These are phyloP conservation scores for Phytophthora brassicae DNA, from an alignment of 352 stramenopile species.

Conservation along the genomic window DNA sequence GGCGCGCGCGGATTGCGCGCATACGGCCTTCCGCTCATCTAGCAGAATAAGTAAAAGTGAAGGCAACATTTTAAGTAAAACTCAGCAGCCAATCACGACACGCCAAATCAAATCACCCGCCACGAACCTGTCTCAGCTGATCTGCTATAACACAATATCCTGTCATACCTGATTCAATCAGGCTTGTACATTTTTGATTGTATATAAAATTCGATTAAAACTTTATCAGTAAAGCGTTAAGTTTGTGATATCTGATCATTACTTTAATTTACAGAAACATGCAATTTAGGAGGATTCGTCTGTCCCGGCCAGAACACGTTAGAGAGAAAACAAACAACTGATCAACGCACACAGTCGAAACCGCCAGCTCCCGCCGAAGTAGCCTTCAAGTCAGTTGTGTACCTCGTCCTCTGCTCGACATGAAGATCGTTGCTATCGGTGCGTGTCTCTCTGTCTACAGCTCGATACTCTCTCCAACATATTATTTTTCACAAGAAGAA, in stretches of 20 bases:
- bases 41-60: conserved; percentile 5
- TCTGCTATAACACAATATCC: too few relatives aligned
- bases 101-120: conserved; percentile 10
- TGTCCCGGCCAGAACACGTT: conserved; percentile 20
- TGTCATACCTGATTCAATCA: too few relatives aligned
- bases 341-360: conserved; percentile 30
- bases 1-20: conserved; percentile 52
- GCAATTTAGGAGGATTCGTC: not conserved
- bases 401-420: conserved; percentile 18
- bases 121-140: not conserved
- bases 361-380: conserved; percentile 23
- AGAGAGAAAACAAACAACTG: conserved; percentile 30
- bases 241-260: too few relatives aligned
- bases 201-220: too few relatives aligned
- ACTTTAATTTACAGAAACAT: too few relatives aligned
- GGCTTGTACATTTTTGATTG: too few relatives aligned
- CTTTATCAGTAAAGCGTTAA: too few relatives aligned
- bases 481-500: too few relatives aligned
- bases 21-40: conserved; percentile 77
- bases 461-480: too few relatives aligned
- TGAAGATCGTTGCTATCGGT: conserved; percentile 90
- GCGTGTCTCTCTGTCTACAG: too few relatives aligned
- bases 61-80: conserved; percentile 16
- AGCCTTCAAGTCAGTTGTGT: conserved; percentile 4
- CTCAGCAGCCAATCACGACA: conserved; percentile 15